These are phyloP conservation scores for Phytophthora pisi DNA, from an alignment of 352 stramenopile species.

Conservation along the genomic window DNA sequence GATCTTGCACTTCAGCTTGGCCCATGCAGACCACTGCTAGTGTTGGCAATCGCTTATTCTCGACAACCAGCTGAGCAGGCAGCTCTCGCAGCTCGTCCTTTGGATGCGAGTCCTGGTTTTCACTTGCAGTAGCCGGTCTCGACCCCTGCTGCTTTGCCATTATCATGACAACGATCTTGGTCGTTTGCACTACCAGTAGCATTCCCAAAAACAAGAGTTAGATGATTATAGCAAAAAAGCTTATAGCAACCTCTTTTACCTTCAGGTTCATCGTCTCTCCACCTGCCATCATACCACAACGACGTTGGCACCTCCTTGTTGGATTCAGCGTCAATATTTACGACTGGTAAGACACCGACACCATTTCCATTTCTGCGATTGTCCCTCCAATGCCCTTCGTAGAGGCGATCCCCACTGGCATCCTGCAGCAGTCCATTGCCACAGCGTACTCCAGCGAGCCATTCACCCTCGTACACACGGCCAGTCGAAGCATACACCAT, in stretches of 20 bases:
- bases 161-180: constrained; percentile 1
- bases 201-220: background rate
- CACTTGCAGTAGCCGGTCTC: constrained; percentile 2
- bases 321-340: constrained; percentile 3
- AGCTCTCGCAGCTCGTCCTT: constrained; percentile 11
- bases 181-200: background rate
- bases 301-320: constrained; percentile 1
- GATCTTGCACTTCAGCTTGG: background rate
- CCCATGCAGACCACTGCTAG: constrained; percentile 17
- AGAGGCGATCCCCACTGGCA: constrained; percentile 21
- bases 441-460: constrained; percentile 32
- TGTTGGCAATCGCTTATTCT: constrained; percentile 27
- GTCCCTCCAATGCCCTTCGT: constrained; percentile 53
- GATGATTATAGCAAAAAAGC: background rate
- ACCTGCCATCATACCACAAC: constrained; percentile 26
- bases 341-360: constrained; percentile 11
- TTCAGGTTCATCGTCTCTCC: constrained; percentile 23
- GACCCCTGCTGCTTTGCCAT: background rate
- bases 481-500: constrained; percentile 34
- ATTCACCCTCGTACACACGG: constrained; percentile 48
- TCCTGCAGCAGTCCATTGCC: constrained; percentile 34
- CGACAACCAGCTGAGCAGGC: constrained; percentile 13
- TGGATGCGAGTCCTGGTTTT: background rate
- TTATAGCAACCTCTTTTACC: constrained; percentile 14
- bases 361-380: constrained; percentile 42